phyloP scores from a whole-genome alignment of 2,329 filamentous ascomycete genomes.

The Berkeleyomyces rouxiae region DNA sequence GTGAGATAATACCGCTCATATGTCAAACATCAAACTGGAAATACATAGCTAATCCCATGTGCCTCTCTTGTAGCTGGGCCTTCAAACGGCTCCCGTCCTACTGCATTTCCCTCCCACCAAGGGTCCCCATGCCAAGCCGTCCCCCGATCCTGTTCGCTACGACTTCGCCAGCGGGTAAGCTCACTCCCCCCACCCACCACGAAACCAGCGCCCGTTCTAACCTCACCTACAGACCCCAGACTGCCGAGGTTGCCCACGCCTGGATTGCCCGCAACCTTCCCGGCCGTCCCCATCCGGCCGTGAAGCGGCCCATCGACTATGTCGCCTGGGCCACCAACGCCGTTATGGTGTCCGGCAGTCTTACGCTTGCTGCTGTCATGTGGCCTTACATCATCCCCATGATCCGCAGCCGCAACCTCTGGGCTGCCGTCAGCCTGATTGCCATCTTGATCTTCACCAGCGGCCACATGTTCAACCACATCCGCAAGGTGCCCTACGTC shows the following conservation, averaged over 20 bases:
- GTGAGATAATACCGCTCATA: conserved; percentile 31
- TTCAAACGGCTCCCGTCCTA: conserved; percentile 87
- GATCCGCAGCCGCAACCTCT: conserved; percentile 79
- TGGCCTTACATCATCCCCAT: conserved; percentile 68
- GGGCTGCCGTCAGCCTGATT: conserved; percentile 81
- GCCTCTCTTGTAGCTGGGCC: conserved; percentile 48
- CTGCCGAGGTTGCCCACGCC: conserved; percentile 59
- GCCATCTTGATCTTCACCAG: conserved; percentile 83
- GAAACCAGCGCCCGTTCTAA: conserved; percentile 1
- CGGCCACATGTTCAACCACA: conserved; percentile 99
- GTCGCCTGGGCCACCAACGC: conserved; percentile 51
- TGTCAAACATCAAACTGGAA: not conserved
- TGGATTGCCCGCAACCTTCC: conserved; percentile 70
- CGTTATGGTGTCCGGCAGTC: conserved; percentile 50
- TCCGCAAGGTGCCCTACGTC: conserved; percentile 88
- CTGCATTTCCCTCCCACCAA: conserved; percentile 67
- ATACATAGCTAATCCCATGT: not conserved
- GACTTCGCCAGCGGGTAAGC: conserved; percentile 70
- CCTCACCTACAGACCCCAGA: conserved; percentile 40
- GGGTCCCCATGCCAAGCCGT: conserved; percentile 59
- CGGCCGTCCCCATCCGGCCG: conserved; percentile 57
- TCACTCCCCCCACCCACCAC: not conserved
- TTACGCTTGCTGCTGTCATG: conserved; percentile 53
- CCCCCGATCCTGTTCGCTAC: conserved; percentile 55
- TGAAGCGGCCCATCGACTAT: conserved; percentile 80